Conservation (phyloP, 2,329 filamentous ascomycete species). For the Raffaelea albimanens region DNA sequence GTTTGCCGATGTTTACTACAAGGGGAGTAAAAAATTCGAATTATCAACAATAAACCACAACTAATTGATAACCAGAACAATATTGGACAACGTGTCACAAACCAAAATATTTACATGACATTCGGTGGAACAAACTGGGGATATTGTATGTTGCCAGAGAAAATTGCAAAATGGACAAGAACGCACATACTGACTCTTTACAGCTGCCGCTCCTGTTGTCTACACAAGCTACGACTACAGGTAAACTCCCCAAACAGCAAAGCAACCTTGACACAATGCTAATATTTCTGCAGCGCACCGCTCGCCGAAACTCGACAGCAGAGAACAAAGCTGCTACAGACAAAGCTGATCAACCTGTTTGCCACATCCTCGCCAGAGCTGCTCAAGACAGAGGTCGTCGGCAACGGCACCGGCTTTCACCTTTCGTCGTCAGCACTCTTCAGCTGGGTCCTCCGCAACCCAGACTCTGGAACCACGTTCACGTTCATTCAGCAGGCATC, state of each 20-base stretch:
- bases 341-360: slow-evolving; percentile 44
- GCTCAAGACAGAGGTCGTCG: slow-evolving; percentile 41
- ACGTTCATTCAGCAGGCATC: slow-evolving; percentile 54
- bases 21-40: slow-evolving; percentile 14
- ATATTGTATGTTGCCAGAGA: slow-evolving; percentile 21
- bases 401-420: slow-evolving; percentile 39
- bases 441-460: slow-evolving; percentile 43
- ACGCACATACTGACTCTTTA: neutral
- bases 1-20: slow-evolving; percentile 47
- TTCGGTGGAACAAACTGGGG: slow-evolving; percentile 81
- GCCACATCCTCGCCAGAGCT: slow-evolving; percentile 40
- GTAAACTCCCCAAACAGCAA: slow-evolving; percentile 1
- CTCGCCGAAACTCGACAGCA: slow-evolving; percentile 44
- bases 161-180: neutral
- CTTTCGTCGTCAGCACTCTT: slow-evolving; percentile 28
- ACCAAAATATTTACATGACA: slow-evolving; percentile 33
- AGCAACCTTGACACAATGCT: neutral
- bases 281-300: slow-evolving; percentile 27
- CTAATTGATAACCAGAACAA: slow-evolving; percentile 25
- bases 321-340: slow-evolving; percentile 41
- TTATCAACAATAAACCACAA: no score
- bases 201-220: slow-evolving; percentile 35
- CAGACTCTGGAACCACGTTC: slow-evolving; percentile 38
- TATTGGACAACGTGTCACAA: slow-evolving; percentile 37
- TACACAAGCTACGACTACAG: slow-evolving; percentile 34